Evolutionary conservation across 2,329 filamentous ascomycete genomes (phyloP).

Genomic region (Sporothrix schenckii): DNA sequence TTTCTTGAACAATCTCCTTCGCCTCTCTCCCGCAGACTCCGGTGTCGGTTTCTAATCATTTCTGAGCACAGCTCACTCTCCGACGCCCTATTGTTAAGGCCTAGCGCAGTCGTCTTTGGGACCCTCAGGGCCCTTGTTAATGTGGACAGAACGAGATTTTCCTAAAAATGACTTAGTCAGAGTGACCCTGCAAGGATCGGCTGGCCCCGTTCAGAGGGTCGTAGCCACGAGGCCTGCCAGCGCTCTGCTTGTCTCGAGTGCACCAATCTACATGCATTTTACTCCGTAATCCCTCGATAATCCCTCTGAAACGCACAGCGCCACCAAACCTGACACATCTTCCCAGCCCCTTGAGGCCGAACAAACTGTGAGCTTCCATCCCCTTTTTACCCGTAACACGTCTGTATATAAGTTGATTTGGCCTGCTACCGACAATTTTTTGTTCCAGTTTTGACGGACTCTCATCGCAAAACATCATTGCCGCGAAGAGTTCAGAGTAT

Average conservation of each 20-base stretch:
- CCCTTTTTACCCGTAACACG: too few relatives aligned
- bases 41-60: slow-evolving; percentile 33
- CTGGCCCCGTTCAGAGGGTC: not conserved
- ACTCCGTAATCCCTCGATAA: not conserved
- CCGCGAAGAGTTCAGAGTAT: too few relatives aligned
- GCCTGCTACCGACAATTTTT: too few relatives aligned
- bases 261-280: not conserved
- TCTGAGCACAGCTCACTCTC: not conserved
- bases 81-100: not conserved
- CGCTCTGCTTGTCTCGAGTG: not conserved
- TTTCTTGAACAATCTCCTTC: not conserved
- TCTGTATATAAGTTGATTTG: too few relatives aligned
- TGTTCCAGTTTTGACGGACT: too few relatives aligned
- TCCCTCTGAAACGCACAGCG: slow-evolving; percentile 23
- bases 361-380: not conserved
- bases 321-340: slow-evolving; percentile 20
- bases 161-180: slow-evolving; percentile 18
- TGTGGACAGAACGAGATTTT: not conserved
- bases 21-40: slow-evolving; percentile 29
- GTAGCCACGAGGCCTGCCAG: not conserved
- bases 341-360: not conserved
- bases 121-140: not conserved
- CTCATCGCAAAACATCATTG: not conserved
- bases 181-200: slow-evolving; percentile 2
- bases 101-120: not conserved